Evolutionary conservation across 2,329 filamentous ascomycete genomes (phyloP).

Genomic region (Thielaviopsis euricoi): DNA sequence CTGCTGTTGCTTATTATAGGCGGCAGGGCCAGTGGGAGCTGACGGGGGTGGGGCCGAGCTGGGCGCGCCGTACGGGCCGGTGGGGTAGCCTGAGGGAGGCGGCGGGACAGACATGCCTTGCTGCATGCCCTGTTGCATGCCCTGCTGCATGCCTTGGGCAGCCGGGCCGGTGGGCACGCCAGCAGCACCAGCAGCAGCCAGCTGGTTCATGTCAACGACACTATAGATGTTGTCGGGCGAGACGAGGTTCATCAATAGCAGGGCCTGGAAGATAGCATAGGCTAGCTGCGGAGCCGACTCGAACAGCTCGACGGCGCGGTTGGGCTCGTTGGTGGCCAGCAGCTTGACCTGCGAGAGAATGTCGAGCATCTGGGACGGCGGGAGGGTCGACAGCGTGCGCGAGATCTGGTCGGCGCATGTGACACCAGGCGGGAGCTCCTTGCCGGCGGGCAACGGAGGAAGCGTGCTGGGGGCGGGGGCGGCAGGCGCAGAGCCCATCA

Average conservation of each 20-base stretch:
- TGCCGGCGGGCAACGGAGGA: constrained; percentile 68
- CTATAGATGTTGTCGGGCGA: constrained; percentile 68
- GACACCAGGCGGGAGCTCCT: constrained; percentile 67
- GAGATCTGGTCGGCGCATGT: constrained; percentile 84
- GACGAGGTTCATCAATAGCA: constrained; percentile 83
- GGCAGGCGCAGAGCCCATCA: constrained; percentile 18
- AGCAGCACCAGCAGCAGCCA: constrained; percentile 23
- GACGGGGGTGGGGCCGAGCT: constrained; percentile 21
- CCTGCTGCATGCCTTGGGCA: constrained; percentile 11
- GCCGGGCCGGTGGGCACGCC: constrained; percentile 16
- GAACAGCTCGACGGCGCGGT: constrained; percentile 71
- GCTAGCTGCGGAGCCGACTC: constrained; percentile 80
- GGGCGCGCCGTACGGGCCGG: constrained; percentile 17
- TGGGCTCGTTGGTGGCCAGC: constrained; percentile 65
- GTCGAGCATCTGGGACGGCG: constrained; percentile 77
- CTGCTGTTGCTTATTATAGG: constrained; percentile 18
- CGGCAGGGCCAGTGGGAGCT: constrained; percentile 17
- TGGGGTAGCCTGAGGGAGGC: constrained; percentile 19
- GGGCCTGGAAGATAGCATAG: constrained; percentile 87
- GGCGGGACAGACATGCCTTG: constrained; percentile 13
- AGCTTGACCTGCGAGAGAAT: constrained; percentile 91
- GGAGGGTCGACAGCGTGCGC: constrained; percentile 71
- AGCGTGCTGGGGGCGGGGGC: constrained; percentile 34
- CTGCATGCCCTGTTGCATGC: constrained; percentile 1
- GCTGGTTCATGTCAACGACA: constrained; percentile 48